Conservation (phyloP, 768 basidiomycete species). For the Kwoniella sp. region DNA sequence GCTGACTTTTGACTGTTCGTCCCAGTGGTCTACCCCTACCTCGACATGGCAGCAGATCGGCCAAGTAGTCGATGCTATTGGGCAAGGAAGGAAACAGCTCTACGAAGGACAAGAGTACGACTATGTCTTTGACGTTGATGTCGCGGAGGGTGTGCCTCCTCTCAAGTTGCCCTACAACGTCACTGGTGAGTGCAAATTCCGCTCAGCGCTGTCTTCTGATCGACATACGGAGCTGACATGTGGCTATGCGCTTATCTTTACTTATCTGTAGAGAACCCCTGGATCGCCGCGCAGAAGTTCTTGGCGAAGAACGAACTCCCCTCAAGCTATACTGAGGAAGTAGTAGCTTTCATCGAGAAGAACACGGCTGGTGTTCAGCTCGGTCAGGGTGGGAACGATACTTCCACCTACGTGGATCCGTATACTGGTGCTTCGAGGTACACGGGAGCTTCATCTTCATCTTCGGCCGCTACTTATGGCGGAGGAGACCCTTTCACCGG, state of each 20-base stretch:
- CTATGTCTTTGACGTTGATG: constrained; percentile 98
- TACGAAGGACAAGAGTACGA: constrained; percentile 94
- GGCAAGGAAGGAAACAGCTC: constrained; percentile 85
- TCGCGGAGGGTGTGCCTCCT: constrained; percentile 86
- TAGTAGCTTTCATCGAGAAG: constrained; percentile 90
- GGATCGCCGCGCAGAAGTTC: constrained; percentile 83
- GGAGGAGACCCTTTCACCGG: constrained; percentile 53
- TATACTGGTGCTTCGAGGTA: constrained; percentile 70
- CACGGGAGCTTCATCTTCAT: constrained; percentile 31
- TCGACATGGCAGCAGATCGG: constrained; percentile 89
- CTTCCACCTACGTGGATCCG: constrained; percentile 72
- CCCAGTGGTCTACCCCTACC: constrained; percentile 75
- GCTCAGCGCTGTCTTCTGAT: neutral
- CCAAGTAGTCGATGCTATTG: constrained; percentile 92
- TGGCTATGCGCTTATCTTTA: neutral
- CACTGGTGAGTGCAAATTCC: constrained; percentile 62
- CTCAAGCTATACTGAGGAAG: constrained; percentile 77
- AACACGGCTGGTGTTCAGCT: constrained; percentile 79
- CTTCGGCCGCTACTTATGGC: constrained; percentile 18
- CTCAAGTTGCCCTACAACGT: constrained; percentile 93
- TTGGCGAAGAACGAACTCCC: constrained; percentile 81
- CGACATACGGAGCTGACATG: neutral
- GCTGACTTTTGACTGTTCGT: neutral
- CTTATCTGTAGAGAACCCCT: constrained; percentile 75
- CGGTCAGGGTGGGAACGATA: constrained; percentile 55